Evolutionary conservation across 2,329 filamentous ascomycete genomes (phyloP), one percentile per base, ranked within the genome.

Genomic region (Akanthomyces dipterigenus): DNA sequence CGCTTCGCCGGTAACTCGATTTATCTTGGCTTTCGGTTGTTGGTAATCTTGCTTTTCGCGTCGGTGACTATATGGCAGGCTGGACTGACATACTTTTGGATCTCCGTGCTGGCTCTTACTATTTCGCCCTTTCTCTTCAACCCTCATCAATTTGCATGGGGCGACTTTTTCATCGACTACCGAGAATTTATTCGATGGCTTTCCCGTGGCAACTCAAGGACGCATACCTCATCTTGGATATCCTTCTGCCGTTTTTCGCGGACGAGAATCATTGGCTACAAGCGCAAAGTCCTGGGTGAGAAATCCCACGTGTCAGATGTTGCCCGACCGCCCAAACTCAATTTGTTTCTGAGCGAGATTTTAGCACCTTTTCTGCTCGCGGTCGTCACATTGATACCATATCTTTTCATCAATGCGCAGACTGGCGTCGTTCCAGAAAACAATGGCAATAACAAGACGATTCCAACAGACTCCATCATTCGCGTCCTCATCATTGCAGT

Each of bases 121-220:
- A 85, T 97, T 63, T 96, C 91, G 59, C 95, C 95, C 0, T 99
- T 98, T 11, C 5, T 34, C 31, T 34, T 34, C 31, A 34, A 34
- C 31, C 31, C 31, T 34, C 31, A 34, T 11, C 31, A 34, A 6
- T 34, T 34, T 34, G 31, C 31, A 2, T 34, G 31, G 31, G 31
- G 31, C 31, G 31, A 99, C 73, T 99, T 99, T 82, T 99, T 99
- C 82, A 99, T 99, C 75, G 95, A 99, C 77, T 99, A 99, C 79
- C 90, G 95, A 65, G 95, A 99, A 72, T 99, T 93, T 77, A 84
- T 99, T 26, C 89, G 95, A 69, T 99, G 95, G 95, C 77, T 99
- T 57, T 99, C 95, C 60, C 90, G 95, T 70, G 95, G 95, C 69
- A 99, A 99, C 77, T 98, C 95, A 1, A 88, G 93, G 60, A 93